Evolutionary conservation across 306 rosid genomes (phyloP).

Genomic region (Luffa aegyptiaca): DNA sequence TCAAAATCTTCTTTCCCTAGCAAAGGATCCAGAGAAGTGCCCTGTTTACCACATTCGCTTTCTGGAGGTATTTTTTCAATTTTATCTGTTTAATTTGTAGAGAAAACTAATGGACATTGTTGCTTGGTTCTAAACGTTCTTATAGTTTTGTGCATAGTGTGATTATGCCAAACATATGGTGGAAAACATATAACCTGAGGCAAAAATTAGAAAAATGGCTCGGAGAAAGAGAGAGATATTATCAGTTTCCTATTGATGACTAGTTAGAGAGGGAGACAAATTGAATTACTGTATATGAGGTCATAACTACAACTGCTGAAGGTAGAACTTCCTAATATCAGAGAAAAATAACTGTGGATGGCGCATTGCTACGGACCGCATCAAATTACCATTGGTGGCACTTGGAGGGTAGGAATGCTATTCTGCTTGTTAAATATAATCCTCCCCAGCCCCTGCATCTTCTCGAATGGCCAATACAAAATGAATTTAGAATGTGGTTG

Average conservation of each 20-base stretch:
- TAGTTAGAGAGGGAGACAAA: not conserved
- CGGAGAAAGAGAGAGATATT: not conserved
- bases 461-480: conserved; percentile 1
- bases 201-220: conserved; percentile 7
- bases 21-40: conserved; percentile 85
- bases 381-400: conserved; percentile 1
- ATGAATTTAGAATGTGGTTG: conserved; percentile 1
- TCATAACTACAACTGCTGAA: conserved; percentile 6
- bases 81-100: not conserved
- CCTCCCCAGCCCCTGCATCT: conserved; percentile 11
- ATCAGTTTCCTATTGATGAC: conserved; percentile 5
- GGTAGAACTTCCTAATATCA: not conserved
- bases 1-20: conserved; percentile 70
- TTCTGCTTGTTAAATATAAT: conserved; percentile 2
- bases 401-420: not conserved
- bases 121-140: conserved; percentile 1
- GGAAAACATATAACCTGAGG: conserved; percentile 1
- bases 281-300: conserved; percentile 1
- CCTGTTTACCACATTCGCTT: conserved; percentile 82
- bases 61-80: conserved; percentile 58
- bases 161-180: conserved; percentile 3
- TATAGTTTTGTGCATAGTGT: not conserved
- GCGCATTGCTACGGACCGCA: not conserved
- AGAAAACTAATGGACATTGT: not conserved
- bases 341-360: not conserved